phyloP scores from a whole-genome alignment of 2,329 filamentous ascomycete genomes.

The Trichophyton schoenleinii region DNA sequence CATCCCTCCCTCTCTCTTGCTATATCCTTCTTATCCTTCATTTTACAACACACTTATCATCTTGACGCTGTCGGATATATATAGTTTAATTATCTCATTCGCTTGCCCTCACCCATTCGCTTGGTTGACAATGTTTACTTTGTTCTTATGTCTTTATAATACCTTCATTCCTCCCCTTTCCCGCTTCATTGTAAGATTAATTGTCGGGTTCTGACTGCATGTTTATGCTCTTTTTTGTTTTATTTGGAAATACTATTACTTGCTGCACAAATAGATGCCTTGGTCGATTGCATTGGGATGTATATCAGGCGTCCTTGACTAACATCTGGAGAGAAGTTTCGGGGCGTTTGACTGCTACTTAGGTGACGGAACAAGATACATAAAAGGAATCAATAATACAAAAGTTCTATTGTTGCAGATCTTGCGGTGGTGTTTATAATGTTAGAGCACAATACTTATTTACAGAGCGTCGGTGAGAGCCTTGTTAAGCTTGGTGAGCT shows the following conservation, averaged over 20 bases:
- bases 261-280: background rate
- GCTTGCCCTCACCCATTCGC: background rate
- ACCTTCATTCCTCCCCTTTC: background rate
- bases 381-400: slow-evolving; percentile 6
- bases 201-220: background rate
- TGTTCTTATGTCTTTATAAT: background rate
- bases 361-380: background rate
- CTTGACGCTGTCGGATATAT: background rate
- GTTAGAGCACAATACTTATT: slow-evolving; percentile 33
- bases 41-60: background rate
- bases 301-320: background rate
- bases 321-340: background rate
- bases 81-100: background rate
- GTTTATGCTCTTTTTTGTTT: background rate
- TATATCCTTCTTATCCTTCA: background rate
- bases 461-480: slow-evolving; percentile 92
- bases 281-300: background rate
- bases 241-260: background rate
- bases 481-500: slow-evolving; percentile 99
- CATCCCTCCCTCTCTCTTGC: background rate
- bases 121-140: background rate
- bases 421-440: slow-evolving; percentile 1
- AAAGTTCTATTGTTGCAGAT: slow-evolving; percentile 7
- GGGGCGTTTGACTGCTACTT: background rate
- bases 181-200: background rate